These are phyloP conservation scores for Pyrenula massariospora DNA, from an alignment of 495 filamentous ascomycete species.

Conservation along the genomic window DNA sequence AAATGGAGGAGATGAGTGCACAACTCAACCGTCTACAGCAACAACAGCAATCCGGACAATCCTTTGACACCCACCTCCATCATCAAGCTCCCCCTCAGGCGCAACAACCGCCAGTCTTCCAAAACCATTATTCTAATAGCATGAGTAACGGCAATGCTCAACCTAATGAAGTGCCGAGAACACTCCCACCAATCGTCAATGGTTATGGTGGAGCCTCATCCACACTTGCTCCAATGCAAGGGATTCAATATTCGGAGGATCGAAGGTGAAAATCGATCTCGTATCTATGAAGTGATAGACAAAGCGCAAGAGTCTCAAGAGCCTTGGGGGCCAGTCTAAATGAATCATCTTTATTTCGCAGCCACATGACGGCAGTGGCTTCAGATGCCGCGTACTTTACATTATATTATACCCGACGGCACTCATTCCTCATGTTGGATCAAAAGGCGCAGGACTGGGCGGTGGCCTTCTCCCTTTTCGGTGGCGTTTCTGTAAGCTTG, in stretches of 20 bases:
- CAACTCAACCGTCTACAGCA: constrained; percentile 39
- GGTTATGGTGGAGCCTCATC: constrained; percentile 16
- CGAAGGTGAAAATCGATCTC: constrained; percentile 28
- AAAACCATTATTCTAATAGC: constrained; percentile 25
- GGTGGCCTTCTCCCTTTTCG: neutral
- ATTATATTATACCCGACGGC: too few relatives aligned
- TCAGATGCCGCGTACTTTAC: too few relatives aligned
- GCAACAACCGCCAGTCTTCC: constrained; percentile 26
- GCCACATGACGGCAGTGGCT: too few relatives aligned
- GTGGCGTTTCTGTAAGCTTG: neutral
- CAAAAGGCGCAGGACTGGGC: too few relatives aligned
- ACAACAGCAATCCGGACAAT: constrained; percentile 11
- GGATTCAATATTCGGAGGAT: constrained; percentile 43
- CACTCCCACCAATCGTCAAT: constrained; percentile 39
- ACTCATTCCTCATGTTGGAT: too few relatives aligned
- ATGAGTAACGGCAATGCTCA: constrained; percentile 23
- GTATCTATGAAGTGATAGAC: too few relatives aligned
- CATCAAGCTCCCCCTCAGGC: constrained; percentile 11
- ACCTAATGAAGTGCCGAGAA: constrained; percentile 33
- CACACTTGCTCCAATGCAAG: constrained; percentile 39
- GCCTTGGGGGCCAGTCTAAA: too few relatives aligned
- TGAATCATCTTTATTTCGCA: too few relatives aligned
- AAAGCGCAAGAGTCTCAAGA: too few relatives aligned
- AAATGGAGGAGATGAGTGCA: constrained; percentile 33
- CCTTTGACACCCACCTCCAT: neutral